These are phyloP conservation scores for Begonia fuchsioides DNA, from an alignment of 306 rosid genomes.

Conservation along the genomic window DNA sequence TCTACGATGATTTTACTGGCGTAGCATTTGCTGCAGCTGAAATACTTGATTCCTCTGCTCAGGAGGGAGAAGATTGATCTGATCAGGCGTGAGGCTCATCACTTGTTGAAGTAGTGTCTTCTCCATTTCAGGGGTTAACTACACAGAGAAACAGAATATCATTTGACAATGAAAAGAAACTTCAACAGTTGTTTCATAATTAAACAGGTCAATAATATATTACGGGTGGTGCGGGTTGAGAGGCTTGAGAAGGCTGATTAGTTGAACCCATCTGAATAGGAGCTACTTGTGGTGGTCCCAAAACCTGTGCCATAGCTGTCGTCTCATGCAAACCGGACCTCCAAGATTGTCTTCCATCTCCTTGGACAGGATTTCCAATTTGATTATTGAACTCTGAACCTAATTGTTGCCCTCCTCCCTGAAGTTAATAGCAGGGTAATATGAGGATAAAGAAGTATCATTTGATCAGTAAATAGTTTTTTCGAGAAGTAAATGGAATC, in stretches of 20 bases:
- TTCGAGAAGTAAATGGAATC: no score
- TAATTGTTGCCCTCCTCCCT: constrained; percentile 50
- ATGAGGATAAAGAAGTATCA: no score
- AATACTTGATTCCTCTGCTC: constrained; percentile 93
- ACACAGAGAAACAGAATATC: constrained; percentile 7
- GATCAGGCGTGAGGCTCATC: constrained; percentile 89
- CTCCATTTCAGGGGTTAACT: constrained; percentile 93
- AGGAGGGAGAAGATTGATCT: constrained; percentile 74
- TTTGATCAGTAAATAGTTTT: no score
- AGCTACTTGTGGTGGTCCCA: constrained; percentile 36
- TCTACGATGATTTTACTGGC: constrained; percentile 31
- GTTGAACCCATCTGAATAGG: constrained; percentile 46
- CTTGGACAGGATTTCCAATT: constrained; percentile 51
- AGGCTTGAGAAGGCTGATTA: constrained; percentile 40
- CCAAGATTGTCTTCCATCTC: constrained; percentile 67
- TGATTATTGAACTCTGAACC: constrained; percentile 65
- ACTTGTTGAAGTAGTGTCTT: constrained; percentile 91
- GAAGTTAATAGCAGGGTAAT: constrained; percentile 3
- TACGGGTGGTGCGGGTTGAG: no score
- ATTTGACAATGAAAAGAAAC: no score
- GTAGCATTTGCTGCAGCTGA: constrained; percentile 77
- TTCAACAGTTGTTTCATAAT: no score
- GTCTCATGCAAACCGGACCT: constrained; percentile 50
- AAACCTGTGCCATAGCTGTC: constrained; percentile 28
- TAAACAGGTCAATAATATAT: constrained; percentile 3